Evolutionary conservation across 2,329 filamentous ascomycete genomes (phyloP), one percentile per base, ranked within the genome.

Genomic region (Waltergamsia citrina): DNA sequence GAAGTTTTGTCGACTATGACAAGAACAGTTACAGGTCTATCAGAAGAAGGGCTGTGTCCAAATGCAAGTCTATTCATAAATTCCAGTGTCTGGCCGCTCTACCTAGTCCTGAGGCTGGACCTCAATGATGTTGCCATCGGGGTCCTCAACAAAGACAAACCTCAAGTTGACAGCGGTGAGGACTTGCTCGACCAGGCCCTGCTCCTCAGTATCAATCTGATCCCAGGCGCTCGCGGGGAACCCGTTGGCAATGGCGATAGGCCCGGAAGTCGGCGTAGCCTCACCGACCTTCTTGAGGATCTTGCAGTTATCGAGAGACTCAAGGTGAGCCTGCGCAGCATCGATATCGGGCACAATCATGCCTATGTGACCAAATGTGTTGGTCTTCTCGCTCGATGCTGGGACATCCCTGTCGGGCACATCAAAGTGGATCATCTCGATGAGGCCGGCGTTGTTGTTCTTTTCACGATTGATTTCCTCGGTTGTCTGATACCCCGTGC

Each of bases 401-500:
- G 41, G 9, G 11, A 50, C 32, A 12, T 38, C 37, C 12, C 43
- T 40, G 18, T 41, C 40, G 16, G 46, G 41, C 26, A 49, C 41
- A 21, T 45, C 41, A 28, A 50, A 36, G 27, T 47, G 37, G 12
- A 53, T 35, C 9, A 60, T 40, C 43, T 58, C 54, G 3, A 59
- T 32, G 19, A 59, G 35, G 3, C 54, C 54, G 19, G 45, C 45
- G 8, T 41, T 38, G 32, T 56, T 57, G 40, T 51, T 56, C 48
- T 60, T 59, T 26, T 57, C 44, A 7, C 48, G 43, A 15, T 40
- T 33, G 28, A 59, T 41, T 39, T 59, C 54, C 6, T 34, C 43
- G 14, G 48, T 46, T 3, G 51, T 57, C 41, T 59, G 56, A 35
- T 49, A 59, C 9, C 51, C 57, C 5, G 50, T 55, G 16, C 57